phyloP scores from a whole-genome alignment of 306 rosid genomes.

The Ormosia semicastrata region DNA sequence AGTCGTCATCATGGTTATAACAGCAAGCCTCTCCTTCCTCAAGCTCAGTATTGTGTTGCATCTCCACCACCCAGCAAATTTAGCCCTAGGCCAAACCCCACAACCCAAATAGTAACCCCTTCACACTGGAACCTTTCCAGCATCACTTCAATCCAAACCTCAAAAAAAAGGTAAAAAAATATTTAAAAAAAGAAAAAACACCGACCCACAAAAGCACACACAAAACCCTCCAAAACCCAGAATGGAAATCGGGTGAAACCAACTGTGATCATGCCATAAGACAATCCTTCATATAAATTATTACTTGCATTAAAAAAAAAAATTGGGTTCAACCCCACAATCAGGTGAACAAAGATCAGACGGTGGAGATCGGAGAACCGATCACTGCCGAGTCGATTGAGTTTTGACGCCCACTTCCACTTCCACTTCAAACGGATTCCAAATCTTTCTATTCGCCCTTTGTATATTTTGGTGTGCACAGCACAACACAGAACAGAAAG shows the following conservation, averaged over 20 bases:
- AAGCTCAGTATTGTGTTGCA: conserved; percentile 46
- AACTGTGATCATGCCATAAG: conserved; percentile 8
- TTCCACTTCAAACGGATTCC: conserved; percentile 11
- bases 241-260: conserved; percentile 25
- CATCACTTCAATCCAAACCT: conserved; percentile 42
- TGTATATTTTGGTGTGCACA: conserved; percentile 9
- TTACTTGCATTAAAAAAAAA: conserved; percentile 6
- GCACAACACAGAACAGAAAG: not conserved
- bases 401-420: conserved; percentile 19
- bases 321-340: not conserved
- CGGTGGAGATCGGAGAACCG: conserved; percentile 20
- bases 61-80: conserved; percentile 28
- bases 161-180: not conserved
- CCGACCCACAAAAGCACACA: conserved; percentile 27
- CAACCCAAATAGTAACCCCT: conserved; percentile 38
- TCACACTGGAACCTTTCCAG: conserved; percentile 41
- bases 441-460: conserved; percentile 7
- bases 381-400: conserved; percentile 16
- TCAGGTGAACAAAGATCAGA: conserved; percentile 12
- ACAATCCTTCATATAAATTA: conserved; percentile 28
- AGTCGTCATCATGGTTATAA: conserved; percentile 43
- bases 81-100: conserved; percentile 33
- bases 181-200: not conserved
- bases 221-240: conserved; percentile 31
- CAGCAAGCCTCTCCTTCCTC: conserved; percentile 69